Base-by-base conservation (phyloP, 192 early-diverging fungal species). In the Radiomyces spectabilis region DNA sequence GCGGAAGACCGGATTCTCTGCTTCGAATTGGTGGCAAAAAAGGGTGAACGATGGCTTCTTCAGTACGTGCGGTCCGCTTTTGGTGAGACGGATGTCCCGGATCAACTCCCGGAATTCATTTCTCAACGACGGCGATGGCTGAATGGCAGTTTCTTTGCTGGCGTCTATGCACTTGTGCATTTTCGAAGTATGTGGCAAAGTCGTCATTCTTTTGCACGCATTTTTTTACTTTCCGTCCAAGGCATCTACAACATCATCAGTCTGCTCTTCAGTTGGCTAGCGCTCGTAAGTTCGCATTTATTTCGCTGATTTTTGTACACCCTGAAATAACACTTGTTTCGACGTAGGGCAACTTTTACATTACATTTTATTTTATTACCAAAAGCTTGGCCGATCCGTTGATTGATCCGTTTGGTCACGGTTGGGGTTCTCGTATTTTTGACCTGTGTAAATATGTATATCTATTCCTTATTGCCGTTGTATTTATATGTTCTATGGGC, bases 1-100 rank as follows among this genome's bases (percentile, higher is more conserved):
- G 88, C 88, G 15, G 88, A 91, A 68, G 88, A 91, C 61, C 82
- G 88, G 51, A 91, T 91, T 44, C 70, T 91, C 16, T 91, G 88
- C 63, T 91, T 88, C 68, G 88, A 91, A 72, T 68, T 91, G 39
- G 82, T 91, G 0, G 77, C 87, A 44, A 91, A 86, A 50, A 51
- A 48, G 10, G 57, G 69, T 26, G 69, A 71, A 32, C 58, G 65
- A 5, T 86, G 85, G 79, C 46, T 87, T 1, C 68, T 90, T 10
- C 78, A 79, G 47, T 90, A 88, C 61, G 79, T 77, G 38, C 81
- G 80, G 12, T 39, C 62, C 3, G 82, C 85, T 0, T 67, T 67
- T 48, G 88, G 81, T 24, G 82, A 83, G 41, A 91, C 88, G 4
- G 88, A 91, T 57, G 88, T 88, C 0, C 88, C 88, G 2, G 78